Percentiles rank a stretch among this genome's conserved stretches.
phyloP scores from a whole-genome alignment of 2,329 filamentous ascomycete genomes.

The Colletotrichum cuscutae region DNA sequence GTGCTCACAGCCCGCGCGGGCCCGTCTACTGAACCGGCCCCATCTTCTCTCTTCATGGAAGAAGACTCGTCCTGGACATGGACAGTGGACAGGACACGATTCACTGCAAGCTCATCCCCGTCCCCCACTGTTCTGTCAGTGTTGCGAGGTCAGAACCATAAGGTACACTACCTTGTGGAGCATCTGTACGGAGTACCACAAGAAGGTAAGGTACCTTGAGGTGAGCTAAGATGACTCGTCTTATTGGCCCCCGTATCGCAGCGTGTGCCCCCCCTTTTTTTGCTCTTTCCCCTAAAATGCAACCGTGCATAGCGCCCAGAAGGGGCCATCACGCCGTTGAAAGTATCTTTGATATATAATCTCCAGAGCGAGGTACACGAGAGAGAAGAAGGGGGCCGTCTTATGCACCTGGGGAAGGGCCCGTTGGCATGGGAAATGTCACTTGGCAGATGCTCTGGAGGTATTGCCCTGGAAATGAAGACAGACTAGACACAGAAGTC shows the following conservation, averaged over 20 bases:
- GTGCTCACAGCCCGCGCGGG: neutral
- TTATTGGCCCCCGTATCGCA: slow-evolving; percentile 18
- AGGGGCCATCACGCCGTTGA: slow-evolving; percentile 30
- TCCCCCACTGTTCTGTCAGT: slow-evolving; percentile 22
- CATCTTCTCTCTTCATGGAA: neutral
- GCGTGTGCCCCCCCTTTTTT: slow-evolving; percentile 2
- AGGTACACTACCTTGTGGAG: too few species aligned
- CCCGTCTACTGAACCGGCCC: neutral
- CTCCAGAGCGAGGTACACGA: slow-evolving; percentile 16
- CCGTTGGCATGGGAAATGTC: slow-evolving; percentile 1
- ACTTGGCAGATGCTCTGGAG: neutral
- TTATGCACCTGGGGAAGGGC: slow-evolving; percentile 18
- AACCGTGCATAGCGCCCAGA: slow-evolving; percentile 29
- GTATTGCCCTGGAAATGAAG: neutral
- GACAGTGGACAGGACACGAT: neutral
- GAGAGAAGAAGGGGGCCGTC: slow-evolving; percentile 3
- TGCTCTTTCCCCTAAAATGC: slow-evolving; percentile 2
- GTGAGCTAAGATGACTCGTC: slow-evolving; percentile 24
- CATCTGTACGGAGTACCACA: too few species aligned
- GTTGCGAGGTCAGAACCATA: neutral
- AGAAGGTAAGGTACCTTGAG: neutral
- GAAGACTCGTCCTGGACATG: too few species aligned
- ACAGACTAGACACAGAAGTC: neutral
- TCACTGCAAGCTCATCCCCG: slow-evolving; percentile 24
- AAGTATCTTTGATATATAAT: slow-evolving; percentile 32